A percentile compares a stretch with the other conserved stretches of the same genome.
Conservation (phyloP, 2,329 filamentous ascomycete genomes). For the Colletotrichum sp. region DNA sequence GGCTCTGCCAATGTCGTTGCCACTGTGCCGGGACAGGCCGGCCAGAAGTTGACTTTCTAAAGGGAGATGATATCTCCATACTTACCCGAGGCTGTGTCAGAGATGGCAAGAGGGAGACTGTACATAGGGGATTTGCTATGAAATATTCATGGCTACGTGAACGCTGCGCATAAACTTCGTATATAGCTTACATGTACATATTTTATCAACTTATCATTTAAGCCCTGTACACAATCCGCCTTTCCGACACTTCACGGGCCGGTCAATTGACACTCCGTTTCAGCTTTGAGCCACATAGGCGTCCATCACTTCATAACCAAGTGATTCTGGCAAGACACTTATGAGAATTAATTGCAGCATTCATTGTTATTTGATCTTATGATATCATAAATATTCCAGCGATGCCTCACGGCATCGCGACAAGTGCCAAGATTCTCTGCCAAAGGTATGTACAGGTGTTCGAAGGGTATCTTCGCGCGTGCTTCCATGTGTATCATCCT, state of each 20-base stretch:
- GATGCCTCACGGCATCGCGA: background rate
- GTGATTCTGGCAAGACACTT: background rate
- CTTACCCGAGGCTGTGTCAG: too few relatives aligned
- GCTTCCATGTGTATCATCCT: background rate
- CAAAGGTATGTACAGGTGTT: background rate
- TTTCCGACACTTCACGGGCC: background rate
- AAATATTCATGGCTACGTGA: background rate
- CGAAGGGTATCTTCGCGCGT: background rate
- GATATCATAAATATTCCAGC: background rate
- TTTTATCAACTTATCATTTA: background rate
- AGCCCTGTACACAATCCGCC: background rate
- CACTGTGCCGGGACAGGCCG: constrained; percentile 38
- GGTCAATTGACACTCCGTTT: background rate
- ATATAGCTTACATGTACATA: background rate
- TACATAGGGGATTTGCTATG: background rate
- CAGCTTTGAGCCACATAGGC: background rate
- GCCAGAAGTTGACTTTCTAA: constrained; percentile 32
- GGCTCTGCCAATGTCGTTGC: constrained; percentile 49
- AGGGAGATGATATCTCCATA: background rate
- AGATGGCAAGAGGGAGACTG: background rate
- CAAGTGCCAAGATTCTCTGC: background rate
- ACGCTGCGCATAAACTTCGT: background rate
- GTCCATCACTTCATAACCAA: background rate
- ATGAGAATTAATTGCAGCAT: background rate
- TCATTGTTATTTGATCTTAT: background rate